phyloP scores from a whole-genome alignment of 225 moss, liverwort and hornwort species.

The Asterella californica region DNA sequence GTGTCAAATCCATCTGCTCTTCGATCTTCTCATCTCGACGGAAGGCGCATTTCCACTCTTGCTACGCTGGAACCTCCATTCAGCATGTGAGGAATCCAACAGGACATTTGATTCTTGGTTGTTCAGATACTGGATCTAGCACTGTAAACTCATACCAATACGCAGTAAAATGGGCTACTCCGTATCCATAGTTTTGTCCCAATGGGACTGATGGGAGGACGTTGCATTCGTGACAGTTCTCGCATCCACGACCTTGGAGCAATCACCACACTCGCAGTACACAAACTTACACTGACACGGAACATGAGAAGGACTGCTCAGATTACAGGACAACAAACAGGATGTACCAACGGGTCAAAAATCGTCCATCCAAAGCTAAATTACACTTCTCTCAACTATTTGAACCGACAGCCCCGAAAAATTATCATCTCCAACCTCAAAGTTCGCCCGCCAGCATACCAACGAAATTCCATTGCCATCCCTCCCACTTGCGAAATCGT shows the following conservation, averaged over 20 bases:
- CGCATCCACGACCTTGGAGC: too few species aligned
- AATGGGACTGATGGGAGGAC: neutral
- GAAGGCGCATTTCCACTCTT: too few species aligned
- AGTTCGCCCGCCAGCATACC: neutral
- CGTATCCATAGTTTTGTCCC: neutral
- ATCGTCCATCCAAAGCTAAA: neutral
- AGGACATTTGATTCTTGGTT: too few species aligned
- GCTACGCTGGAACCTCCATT: too few species aligned
- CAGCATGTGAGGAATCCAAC: too few species aligned
- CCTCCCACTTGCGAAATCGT: neutral
- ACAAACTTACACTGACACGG: neutral
- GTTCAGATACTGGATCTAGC: too few species aligned
- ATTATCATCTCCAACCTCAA: constrained; percentile 7
- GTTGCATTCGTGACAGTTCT: too few species aligned
- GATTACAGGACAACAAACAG: neutral
- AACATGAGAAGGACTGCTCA: neutral
- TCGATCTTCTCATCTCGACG: too few species aligned
- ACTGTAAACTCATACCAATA: too few species aligned
- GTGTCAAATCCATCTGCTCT: too few species aligned
- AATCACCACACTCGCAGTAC: neutral
- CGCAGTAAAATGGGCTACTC: neutral
- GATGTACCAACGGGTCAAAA: neutral
- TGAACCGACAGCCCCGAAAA: constrained; percentile 1
- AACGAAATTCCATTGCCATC: constrained; percentile 2
- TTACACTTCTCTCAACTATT: neutral